Base-by-base conservation (phyloP, 1,139 yeast genomes). In the Blastobotrys aristatus region DNA sequence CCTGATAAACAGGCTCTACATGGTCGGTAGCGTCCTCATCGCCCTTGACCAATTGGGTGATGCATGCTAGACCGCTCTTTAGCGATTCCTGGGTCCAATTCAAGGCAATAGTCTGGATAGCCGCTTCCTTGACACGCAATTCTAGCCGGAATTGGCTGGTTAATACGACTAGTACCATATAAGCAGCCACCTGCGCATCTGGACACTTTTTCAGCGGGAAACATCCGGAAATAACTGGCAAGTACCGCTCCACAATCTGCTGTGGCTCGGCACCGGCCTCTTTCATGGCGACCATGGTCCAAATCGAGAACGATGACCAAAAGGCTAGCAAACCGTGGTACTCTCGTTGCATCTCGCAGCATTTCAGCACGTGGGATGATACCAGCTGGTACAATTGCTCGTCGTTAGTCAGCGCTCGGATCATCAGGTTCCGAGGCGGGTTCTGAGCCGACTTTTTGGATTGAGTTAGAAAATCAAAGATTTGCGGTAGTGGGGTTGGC, bases 121-220 rank as follows among this genome's bases (percentile, higher is more conserved):
- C 79, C 2, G 95, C 88, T 37, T 74, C 67, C 24, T 83, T 71
- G 26, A 90, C 76, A 7, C 77, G 80, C 45, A 73, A 68, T 7
- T 83, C 75, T 48, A 92, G 72, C 7, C 88, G 84, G 40, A 82
- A 74, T 44, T 92, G 81, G 1, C 94, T 75, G 2, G 84, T 77
- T 46, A 90, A 71, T 2, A 92, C 96, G 0, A 94, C 78, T 31
- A 90, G 64, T 13, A 89, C 72, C 47, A 95, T 85, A 63, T 85
- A 92, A 2, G 92, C 88, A 27, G 96, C 83, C 54, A 87, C 75
- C 62, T 84, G 94, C 44, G 84, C 75, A 59, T 88, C 95, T 33
- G 76, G 70, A 29, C 75, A 73, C 42, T 57, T 54, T 33, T 53
- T 55, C 35, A 59, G 53, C 1, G 62, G 52, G 14, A 71, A 47